Base-by-base conservation (phyloP, 1,139 yeast genomes). In the Kazachstania sp. region DNA sequence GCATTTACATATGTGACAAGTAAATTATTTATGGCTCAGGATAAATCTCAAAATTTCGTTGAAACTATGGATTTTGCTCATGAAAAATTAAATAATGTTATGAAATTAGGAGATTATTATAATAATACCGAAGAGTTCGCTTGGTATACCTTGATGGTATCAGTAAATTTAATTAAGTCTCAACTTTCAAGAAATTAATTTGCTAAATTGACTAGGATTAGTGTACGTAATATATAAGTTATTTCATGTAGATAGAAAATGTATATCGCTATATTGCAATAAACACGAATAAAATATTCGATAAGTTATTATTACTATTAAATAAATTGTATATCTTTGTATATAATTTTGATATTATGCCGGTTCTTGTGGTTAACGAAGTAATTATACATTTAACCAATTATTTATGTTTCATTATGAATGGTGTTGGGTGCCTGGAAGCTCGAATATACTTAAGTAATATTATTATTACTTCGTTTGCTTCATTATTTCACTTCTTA, bases 21-120 rank as follows among this genome's bases (percentile, higher is more conserved):
- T 37, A 97, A 92, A 63, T 69, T 87, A 52, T 86, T 77, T 69
- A 86, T 84, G 95, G 70, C 86, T 41, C 83, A 77, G 56, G 97
- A 90, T 64, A 70, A 71, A n/a, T 80, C 90, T 28, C 60, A 63
- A 3, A 75, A 69, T 32, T 83, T 69, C 56, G 52, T 56, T 16
- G 77, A 76, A 44, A 88, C 97, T 0, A 61, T 75, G 59, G 73
- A 73, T 28, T 83, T 86, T 61, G 86, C 86, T 39, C 75, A 77
- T 39, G 74, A 74, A 43, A 78, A 82, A 55, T 70, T 92, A 19
- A 62, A 67, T n/a, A 75, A 73, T 30, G 70, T 84, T 40, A 74
- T 74, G 51, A 66, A 63, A 1, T 64, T 80, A 46, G 95, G 88
- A 15, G 69, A 71, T 43, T 75, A 79, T 4, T 82, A 83, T 60